These are phyloP conservation scores for Candida glucosophila DNA, from an alignment of 1,139 yeast species.

Conservation along the genomic window DNA sequence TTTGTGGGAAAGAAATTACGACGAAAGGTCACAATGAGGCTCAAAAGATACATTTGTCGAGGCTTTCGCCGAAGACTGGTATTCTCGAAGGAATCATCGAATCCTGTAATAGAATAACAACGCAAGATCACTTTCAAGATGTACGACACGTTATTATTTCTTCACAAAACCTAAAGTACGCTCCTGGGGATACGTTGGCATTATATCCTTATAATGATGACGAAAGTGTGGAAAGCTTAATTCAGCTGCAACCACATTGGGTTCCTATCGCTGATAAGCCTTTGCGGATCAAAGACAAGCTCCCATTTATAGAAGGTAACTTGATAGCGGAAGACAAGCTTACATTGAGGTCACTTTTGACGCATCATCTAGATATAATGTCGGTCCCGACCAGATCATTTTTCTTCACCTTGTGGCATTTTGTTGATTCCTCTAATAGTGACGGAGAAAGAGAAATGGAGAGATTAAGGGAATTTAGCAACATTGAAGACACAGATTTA, in stretches of 20 bases:
- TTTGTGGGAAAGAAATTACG: constrained; percentile 14
- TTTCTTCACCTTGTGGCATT: constrained; percentile 63
- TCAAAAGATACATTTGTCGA: constrained; percentile 24
- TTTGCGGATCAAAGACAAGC: constrained; percentile 20
- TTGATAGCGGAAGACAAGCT: constrained; percentile 35
- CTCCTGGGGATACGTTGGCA: constrained; percentile 77
- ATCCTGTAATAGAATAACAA: constrained; percentile 47
- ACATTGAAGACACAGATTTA: constrained; percentile 61
- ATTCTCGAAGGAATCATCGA: no score
- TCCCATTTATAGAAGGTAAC: constrained; percentile 47
- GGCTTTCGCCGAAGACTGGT: constrained; percentile 39
- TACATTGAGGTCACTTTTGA: constrained; percentile 66
- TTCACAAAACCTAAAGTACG: constrained; percentile 27
- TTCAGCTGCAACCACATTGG: constrained; percentile 70
- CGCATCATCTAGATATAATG: constrained; percentile 72
- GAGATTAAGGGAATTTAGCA: constrained; percentile 68
- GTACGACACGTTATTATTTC: constrained; percentile 57
- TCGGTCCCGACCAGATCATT: constrained; percentile 82
- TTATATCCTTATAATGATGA: constrained; percentile 69
- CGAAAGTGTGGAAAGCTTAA: constrained; percentile 52
- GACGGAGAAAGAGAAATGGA: constrained; percentile 57
- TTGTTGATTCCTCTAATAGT: constrained; percentile 45
- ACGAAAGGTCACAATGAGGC: constrained; percentile 9
- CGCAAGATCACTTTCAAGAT: constrained; percentile 77
- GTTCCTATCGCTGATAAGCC: constrained; percentile 54